phyloP scores from a whole-genome alignment of 1,139 yeast genomes.

The Diutina sp. region DNA sequence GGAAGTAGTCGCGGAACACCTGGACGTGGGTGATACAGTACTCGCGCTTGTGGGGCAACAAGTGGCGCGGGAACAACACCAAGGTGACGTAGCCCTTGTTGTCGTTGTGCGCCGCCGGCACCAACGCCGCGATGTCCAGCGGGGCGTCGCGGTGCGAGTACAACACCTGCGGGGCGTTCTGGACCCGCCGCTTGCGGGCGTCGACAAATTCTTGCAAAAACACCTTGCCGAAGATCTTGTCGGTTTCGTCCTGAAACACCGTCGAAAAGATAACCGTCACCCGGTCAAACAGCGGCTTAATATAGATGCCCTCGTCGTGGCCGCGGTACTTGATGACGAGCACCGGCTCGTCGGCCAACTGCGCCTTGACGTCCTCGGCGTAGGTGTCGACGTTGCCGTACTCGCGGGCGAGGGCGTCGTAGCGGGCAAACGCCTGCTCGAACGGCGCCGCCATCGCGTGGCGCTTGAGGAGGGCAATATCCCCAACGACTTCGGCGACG shows the following conservation, averaged over 20 bases:
- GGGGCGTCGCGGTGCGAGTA: constrained; percentile 91
- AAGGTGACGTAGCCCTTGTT: constrained; percentile 66
- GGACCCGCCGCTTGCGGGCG: constrained; percentile 91
- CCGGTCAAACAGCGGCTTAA: constrained; percentile 89
- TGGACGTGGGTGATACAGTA: constrained; percentile 82
- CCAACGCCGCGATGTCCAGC: constrained; percentile 46
- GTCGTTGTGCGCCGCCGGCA: constrained; percentile 31
- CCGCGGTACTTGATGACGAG: constrained; percentile 82
- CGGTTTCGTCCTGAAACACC: constrained; percentile 92
- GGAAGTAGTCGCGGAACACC: constrained; percentile 91
- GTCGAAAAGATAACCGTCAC: constrained; percentile 95
- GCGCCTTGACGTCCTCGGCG: constrained; percentile 36
- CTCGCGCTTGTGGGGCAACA: constrained; percentile 64
- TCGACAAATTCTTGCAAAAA: constrained; percentile 96
- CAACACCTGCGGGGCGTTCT: constrained; percentile 96
- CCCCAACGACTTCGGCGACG: constrained; percentile 35
- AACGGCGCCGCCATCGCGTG: constrained; percentile 90
- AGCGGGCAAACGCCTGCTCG: constrained; percentile 71
- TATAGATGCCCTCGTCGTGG: constrained; percentile 70
- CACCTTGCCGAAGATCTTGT: constrained; percentile 87
- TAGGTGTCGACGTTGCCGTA: constrained; percentile 36
- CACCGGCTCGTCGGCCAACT: constrained; percentile 41
- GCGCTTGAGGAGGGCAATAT: constrained; percentile 56
- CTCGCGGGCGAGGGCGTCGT: constrained; percentile 51
- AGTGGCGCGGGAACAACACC: constrained; percentile 66